Evolutionary conservation across 148 eudicot species (phyloP).

Genomic region (Rheum nobile): DNA sequence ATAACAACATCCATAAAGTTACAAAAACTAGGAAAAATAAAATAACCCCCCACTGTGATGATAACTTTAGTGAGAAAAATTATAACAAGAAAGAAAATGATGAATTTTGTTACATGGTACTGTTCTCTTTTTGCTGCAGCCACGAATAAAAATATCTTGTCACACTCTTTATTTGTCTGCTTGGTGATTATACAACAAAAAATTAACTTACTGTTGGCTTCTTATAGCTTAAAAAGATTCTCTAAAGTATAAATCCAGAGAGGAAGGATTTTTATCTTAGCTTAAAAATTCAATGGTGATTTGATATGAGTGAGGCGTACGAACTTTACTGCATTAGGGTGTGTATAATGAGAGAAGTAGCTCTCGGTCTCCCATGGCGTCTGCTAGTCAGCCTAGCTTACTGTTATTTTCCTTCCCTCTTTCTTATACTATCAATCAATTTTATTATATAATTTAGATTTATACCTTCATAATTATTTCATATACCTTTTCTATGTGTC

Average conservation of each 20-base stretch:
- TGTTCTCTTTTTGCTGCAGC: neutral
- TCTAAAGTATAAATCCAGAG: too few relatives aligned
- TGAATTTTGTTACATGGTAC: conserved; percentile 1
- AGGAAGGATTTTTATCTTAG: too few relatives aligned
- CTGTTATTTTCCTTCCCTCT: neutral
- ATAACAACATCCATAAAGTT: too few relatives aligned
- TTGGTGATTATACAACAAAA: too few relatives aligned
- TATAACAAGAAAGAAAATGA: neutral
- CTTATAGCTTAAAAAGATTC: too few relatives aligned
- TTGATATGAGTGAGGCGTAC: neutral
- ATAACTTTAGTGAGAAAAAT: neutral
- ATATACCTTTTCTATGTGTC: neutral
- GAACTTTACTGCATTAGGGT: neutral
- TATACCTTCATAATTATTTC: too few relatives aligned
- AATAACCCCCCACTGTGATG: neutral
- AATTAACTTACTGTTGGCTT: too few relatives aligned
- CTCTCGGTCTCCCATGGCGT: conserved; percentile 1
- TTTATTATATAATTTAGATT: neutral
- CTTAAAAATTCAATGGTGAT: too few relatives aligned
- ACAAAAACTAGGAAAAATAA: too few relatives aligned
- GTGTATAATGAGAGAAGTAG: neutral
- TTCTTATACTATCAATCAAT: neutral
- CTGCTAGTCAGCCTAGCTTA: neutral
- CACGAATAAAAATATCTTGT: neutral
- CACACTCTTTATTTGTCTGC: too few relatives aligned